phyloP scores from a whole-genome alignment of 148 eudicot species.

The Silene latifolia region DNA sequence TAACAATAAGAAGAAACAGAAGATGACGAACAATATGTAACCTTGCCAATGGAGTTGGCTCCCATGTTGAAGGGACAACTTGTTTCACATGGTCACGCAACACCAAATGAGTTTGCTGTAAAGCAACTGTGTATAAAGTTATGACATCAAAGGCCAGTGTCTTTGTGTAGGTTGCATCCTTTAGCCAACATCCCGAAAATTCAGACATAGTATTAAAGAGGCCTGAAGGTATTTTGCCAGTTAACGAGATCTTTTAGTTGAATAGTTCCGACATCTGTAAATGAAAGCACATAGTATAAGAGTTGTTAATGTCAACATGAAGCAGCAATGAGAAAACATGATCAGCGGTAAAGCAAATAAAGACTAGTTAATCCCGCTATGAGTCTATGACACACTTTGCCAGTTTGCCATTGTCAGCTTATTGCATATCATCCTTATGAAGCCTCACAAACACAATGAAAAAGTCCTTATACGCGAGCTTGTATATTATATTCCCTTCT shows the following conservation, averaged over 20 bases:
- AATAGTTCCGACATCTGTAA: slow-evolving; percentile 95
- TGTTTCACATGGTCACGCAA: slow-evolving; percentile 80
- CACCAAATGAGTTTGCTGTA: slow-evolving; percentile 80
- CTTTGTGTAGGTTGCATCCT: slow-evolving; percentile 88
- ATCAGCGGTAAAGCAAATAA: background rate
- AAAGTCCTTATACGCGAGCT: background rate
- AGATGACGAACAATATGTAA: slow-evolving; percentile 24
- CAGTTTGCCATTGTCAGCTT: background rate
- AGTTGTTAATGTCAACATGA: background rate
- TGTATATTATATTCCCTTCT: background rate
- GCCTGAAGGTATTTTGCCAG: slow-evolving; percentile 96
- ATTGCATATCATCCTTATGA: background rate
- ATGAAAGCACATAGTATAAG: slow-evolving; percentile 12
- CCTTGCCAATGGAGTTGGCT: slow-evolving; percentile 95
- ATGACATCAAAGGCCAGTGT: slow-evolving; percentile 94
- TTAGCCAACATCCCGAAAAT: slow-evolving; percentile 91
- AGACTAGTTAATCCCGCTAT: background rate
- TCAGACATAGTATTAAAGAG: slow-evolving; percentile 31
- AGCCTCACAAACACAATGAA: too few relatives aligned
- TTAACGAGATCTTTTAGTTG: slow-evolving; percentile 83
- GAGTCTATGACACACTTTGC: background rate
- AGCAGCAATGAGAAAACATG: background rate
- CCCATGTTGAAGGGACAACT: slow-evolving; percentile 96
- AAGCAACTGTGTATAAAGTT: slow-evolving; percentile 75
- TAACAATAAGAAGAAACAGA: background rate